A percentile compares a stretch with the other conserved stretches of the same genome.
These are phyloP conservation scores for Cicer arietinum DNA, from an alignment of 306 rosid species.

Conservation along the genomic window DNA sequence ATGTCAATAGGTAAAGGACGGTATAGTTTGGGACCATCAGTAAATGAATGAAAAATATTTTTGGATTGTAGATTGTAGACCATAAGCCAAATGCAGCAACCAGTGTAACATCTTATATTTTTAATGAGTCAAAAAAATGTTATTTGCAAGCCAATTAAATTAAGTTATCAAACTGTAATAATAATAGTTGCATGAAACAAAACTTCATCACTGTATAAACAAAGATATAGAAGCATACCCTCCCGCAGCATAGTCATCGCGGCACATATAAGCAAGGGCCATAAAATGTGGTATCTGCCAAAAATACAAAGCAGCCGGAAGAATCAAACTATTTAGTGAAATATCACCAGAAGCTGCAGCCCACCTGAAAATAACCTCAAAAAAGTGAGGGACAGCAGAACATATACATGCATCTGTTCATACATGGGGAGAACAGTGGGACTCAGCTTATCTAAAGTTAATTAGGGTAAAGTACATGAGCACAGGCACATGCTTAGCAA, in stretches of 20 bases:
- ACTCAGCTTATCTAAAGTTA: conserved; percentile 2
- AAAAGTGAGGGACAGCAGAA: conserved; percentile 28
- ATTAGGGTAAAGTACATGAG: not conserved
- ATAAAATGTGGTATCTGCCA: conserved; percentile 99
- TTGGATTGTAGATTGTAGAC: conserved; percentile 7
- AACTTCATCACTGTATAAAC: conserved; percentile 10
- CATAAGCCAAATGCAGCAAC: conserved; percentile 25
- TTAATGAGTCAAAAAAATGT: not conserved
- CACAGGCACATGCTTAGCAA: not conserved
- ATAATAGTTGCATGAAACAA: conserved; percentile 15
- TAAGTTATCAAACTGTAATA: not conserved
- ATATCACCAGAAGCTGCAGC: conserved; percentile 88
- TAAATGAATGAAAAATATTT: conserved; percentile 19
- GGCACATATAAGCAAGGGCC: conserved; percentile 97
- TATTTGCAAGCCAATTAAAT: conserved; percentile 6
- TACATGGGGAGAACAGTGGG: not conserved
- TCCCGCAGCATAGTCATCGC: conserved; percentile 91
- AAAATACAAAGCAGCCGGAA: conserved; percentile 95
- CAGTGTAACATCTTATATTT: conserved; percentile 15
- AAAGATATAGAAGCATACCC: conserved; percentile 64
- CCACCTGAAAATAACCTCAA: conserved; percentile 67
- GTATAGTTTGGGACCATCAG: conserved; percentile 11
- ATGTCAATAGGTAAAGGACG: conserved; percentile 21
- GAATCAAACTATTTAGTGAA: conserved; percentile 80
- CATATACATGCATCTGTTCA: not conserved